Base-by-base conservation (phyloP, 140 eudicot species). In the Ambrosia hybrid region DNA sequence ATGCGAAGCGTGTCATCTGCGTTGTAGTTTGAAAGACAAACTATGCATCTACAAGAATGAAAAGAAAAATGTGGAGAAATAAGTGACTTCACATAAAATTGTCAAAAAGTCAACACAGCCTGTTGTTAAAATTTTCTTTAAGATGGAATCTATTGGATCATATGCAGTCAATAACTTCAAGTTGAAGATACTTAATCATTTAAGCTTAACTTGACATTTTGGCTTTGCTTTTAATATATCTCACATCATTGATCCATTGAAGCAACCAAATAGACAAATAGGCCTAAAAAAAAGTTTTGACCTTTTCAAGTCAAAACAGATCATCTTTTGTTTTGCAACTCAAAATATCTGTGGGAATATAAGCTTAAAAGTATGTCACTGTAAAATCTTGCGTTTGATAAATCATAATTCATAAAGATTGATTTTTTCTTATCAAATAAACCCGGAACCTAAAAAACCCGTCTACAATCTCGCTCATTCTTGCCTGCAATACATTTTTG, bases 1-100 rank as follows among this genome's bases (percentile, higher is more conserved):
- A 89, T 85, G 26, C 96, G 92, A 11, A 92, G 68, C 0, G 83
- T 86, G 65, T 92, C 98, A 58, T 92, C 96, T 52, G 76, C 81
- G 15, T 77, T 85, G 65, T 89, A 92, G 30, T 92, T 95, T 21
- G 90, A 71, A 34, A 92, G 84, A 83, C 98, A 92, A 59, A 92
- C 89, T 30, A 92, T 73, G 80, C 98, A 92, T 84, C 98, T 92
- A 79, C 52, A 65, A 65, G 45, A 68, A 68, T 26, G 2, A 41
- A 59, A 58, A 90, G 60, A 61, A 61, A 34, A 61, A n/a, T n/a
- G n/a, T n/a, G n/a, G n/a, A 3, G 6, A 41, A 21, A 21, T 21
- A 30, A 59, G 16, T 26, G 15, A 59, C 14, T 33, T 57, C 8
- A 30, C 41, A 58, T 26, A 8, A 59, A 59, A 11, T 59, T 14